phyloP scores from a whole-genome alignment of 2,329 filamentous ascomycete genomes.

The Penicillium brasilianum region DNA sequence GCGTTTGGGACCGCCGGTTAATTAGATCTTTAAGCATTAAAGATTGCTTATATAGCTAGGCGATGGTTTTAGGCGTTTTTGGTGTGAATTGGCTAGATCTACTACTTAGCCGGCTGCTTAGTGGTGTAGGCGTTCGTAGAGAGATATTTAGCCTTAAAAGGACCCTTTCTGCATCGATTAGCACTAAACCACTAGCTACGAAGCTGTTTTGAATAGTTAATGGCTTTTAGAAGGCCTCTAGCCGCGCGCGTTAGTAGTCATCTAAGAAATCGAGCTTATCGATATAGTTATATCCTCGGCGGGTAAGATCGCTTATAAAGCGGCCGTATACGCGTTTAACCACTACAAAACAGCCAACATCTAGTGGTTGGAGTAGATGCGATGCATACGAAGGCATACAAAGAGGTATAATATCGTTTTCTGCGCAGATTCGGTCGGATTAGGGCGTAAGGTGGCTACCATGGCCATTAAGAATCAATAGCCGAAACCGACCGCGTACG shows the following conservation, averaged over 20 bases:
- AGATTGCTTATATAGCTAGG: constrained; percentile 9
- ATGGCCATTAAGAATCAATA: constrained; percentile 8
- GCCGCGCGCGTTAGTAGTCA: background rate
- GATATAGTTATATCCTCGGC: background rate
- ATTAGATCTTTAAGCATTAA: no score
- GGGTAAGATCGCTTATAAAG: constrained; percentile 4
- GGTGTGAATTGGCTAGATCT: constrained; percentile 12
- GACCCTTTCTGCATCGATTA: background rate
- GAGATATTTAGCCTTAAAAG: constrained; percentile 13
- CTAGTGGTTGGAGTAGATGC: constrained; percentile 11
- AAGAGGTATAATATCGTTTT: constrained; percentile 18
- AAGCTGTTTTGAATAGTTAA: background rate
- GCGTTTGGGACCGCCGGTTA: no score
- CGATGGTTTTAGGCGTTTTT: constrained; percentile 4
- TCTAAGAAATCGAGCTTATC: constrained; percentile 1
- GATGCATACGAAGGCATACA: constrained; percentile 11
- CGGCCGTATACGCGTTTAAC: constrained; percentile 9
- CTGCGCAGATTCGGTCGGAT: constrained; percentile 12
- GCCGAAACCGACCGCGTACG: background rate
- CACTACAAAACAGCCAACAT: background rate
- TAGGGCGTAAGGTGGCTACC: constrained; percentile 7
- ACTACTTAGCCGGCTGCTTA: constrained; percentile 5
- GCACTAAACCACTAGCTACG: background rate
- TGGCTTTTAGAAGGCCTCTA: background rate
- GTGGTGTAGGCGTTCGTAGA: constrained; percentile 4